Evolutionary conservation across 352 stramenopile genomes (phyloP).

Genomic region (Phytophthora foliorum): DNA sequence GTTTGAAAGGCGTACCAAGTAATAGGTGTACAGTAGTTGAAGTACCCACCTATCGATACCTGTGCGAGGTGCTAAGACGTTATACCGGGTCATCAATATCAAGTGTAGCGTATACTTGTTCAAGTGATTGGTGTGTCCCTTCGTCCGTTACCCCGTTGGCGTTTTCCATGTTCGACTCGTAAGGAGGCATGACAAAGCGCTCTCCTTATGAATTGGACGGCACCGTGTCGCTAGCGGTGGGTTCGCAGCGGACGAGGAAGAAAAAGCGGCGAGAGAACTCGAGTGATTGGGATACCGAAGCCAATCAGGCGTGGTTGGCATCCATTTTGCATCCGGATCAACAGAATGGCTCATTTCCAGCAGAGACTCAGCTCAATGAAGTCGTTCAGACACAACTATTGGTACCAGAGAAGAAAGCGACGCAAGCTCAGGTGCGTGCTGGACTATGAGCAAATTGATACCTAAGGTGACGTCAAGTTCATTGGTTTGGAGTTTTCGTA

Average conservation of each 20-base stretch:
- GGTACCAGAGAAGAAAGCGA: conserved; percentile 23
- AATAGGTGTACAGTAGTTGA: no score
- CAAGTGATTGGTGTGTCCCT: neutral
- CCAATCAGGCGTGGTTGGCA: conserved; percentile 36
- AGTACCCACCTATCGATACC: conserved; percentile 1
- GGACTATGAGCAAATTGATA: neutral
- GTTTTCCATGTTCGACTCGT: neutral
- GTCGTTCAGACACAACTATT: conserved; percentile 7
- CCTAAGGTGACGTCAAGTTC: neutral
- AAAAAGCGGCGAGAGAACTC: conserved; percentile 31
- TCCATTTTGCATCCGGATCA: conserved; percentile 28
- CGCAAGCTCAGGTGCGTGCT: conserved; percentile 10
- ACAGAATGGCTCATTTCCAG: conserved; percentile 1
- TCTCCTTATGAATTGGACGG: conserved; percentile 50
- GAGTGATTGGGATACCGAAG: conserved; percentile 11
- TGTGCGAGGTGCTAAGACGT: conserved; percentile 15
- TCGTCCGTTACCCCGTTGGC: conserved; percentile 12
- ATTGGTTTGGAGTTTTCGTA: conserved; percentile 15
- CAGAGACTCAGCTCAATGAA: conserved; percentile 19
- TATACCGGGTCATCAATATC: conserved; percentile 3
- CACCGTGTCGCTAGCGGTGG: conserved; percentile 6
- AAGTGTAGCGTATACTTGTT: conserved; percentile 20
- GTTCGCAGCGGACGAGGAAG: conserved; percentile 25
- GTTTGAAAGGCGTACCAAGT: no score
- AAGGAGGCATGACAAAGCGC: conserved; percentile 42